phyloP scores from a whole-genome alignment of 1,139 yeast genomes.

The Candida pseudoviswanathii region DNA sequence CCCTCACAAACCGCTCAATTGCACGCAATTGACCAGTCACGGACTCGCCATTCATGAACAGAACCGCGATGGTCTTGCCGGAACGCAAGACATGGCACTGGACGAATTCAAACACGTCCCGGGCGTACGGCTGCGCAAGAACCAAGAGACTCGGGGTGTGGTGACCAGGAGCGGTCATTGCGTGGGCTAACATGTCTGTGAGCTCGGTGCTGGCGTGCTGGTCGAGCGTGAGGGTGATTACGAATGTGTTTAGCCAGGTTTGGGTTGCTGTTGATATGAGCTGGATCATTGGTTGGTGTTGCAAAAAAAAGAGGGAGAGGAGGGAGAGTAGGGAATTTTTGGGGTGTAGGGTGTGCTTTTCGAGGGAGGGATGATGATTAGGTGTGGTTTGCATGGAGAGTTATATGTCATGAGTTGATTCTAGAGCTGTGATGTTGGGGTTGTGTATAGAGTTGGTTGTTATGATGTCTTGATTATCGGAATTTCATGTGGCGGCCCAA shows the following conservation, averaged over 20 bases:
- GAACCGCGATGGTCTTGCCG: constrained; percentile 2
- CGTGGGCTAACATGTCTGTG: neutral
- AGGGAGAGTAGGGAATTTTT: no score
- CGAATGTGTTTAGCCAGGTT: constrained; percentile 11
- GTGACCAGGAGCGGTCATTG: no score
- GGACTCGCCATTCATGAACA: neutral
- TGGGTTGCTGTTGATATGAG: constrained; percentile 6
- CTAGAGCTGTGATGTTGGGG: no score
- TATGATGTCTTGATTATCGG: no score
- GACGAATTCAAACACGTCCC: constrained; percentile 10
- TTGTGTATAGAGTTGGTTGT: no score
- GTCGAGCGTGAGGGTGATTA: constrained; percentile 5
- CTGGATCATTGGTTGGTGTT: constrained; percentile 9
- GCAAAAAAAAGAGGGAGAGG: constrained; percentile 1
- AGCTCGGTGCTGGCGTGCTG: neutral
- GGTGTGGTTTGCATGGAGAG: no score
- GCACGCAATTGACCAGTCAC: constrained; percentile 4
- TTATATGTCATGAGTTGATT: no score
- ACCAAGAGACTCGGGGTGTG: no score
- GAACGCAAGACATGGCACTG: constrained; percentile 11
- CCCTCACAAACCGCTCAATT: constrained; percentile 4
- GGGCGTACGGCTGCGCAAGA: constrained; percentile 5
- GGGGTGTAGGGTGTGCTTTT: no score
- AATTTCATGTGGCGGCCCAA: no score
- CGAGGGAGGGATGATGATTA: neutral